Base-by-base conservation (phyloP, 306 rosid genomes). In the Castanea sativa region DNA sequence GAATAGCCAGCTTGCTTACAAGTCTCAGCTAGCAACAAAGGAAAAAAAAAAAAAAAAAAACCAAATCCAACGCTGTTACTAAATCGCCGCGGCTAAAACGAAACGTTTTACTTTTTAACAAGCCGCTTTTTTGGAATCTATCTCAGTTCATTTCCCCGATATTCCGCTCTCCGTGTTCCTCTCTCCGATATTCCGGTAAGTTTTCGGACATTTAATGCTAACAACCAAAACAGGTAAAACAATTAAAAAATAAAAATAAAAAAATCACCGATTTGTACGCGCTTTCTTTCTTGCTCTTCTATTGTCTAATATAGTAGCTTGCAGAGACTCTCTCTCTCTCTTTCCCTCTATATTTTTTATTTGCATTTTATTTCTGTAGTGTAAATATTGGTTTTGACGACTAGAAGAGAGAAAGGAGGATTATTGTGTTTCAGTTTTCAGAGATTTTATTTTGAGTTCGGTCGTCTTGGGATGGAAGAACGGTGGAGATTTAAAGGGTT, bases 241-340 rank as follows among this genome's bases (percentile, higher is more conserved):
- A 30, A 67, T 3, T n/a, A 38, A 41, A 41, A 51, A 4, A 74
- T 18, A 23, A 19, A 4, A 8, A 5, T 13, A 63, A 13, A 13
- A 61, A n/a, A 76, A 33, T 63, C 81, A 71, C 83, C 76, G 73
- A 67, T 59, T 69, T 69, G 35, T 73, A 88, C 92, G 92, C 88
- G 86, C 83, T 85, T 88, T 85, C 84, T 56, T 78, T 82, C 52
- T 35, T 20, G 2, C 29, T 64, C 73, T 19, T 79, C 60, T 77
- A 63, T 78, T 59, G 55, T 41, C 45, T 41, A 41, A 38, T 38
- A 38, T 38, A 7, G 45, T 70, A 35, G 18, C 43, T 79, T 58
- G 78, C 65, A 1, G 27, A 13, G 57, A 69, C 69, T 43, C 69
- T n/a, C 73, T 29, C 35, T 32, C 64, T 43, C 27, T 76, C 73